A percentile compares a stretch with the other conserved stretches of the same genome.
Conservation (phyloP, 371 early-diverging fungal species). For the Dichotomocladium elegans region DNA sequence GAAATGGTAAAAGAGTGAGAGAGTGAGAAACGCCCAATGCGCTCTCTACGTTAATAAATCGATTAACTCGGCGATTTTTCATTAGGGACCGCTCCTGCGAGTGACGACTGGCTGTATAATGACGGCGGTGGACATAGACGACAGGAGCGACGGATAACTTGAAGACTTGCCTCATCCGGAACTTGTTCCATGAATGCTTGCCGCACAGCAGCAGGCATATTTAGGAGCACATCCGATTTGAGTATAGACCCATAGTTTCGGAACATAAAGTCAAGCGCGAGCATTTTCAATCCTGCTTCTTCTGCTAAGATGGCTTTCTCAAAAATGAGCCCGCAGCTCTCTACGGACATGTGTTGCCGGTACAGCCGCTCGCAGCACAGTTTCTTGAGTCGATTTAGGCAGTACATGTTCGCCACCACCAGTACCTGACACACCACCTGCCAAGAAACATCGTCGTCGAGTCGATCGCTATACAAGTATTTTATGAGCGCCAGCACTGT, state of each 20-base stretch:
- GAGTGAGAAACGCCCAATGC: no score
- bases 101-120: not conserved
- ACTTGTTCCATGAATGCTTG: slow-evolving; percentile 42
- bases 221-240: slow-evolving; percentile 44
- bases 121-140: not conserved
- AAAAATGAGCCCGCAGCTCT: slow-evolving; percentile 52
- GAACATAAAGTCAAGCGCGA: slow-evolving; percentile 56
- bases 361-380: slow-evolving; percentile 53
- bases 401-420: slow-evolving; percentile 62
- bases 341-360: slow-evolving; percentile 42
- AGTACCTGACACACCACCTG: slow-evolving; percentile 53
- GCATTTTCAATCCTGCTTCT: slow-evolving; percentile 49
- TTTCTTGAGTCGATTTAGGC: slow-evolving; percentile 57
- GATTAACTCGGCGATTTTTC: no score
- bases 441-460: slow-evolving; percentile 45
- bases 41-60: no score
- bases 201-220: slow-evolving; percentile 34
- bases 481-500: slow-evolving; percentile 57
- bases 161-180: slow-evolving; percentile 39
- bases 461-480: slow-evolving; percentile 64
- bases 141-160: slow-evolving; percentile 18
- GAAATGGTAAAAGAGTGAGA: no score
- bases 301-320: slow-evolving; percentile 56
- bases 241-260: slow-evolving; percentile 49
- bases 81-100: no score